These are phyloP conservation scores for Stephanodiscus minutulus DNA, from an alignment of 108 stramenopile species.

Conservation along the genomic window DNA sequence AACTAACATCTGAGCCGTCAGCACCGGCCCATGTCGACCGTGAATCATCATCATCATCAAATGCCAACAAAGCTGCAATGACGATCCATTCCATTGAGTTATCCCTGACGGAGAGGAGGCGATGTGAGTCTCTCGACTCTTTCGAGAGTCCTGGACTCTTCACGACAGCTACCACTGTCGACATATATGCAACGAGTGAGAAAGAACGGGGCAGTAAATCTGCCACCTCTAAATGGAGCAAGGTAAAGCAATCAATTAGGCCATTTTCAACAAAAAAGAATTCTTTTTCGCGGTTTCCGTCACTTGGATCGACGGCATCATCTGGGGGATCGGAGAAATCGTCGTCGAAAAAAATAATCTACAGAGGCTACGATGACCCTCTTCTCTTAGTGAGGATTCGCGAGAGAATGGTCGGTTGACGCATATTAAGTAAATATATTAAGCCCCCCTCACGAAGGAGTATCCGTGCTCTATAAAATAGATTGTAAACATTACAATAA, in stretches of 20 bases:
- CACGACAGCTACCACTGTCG: neutral
- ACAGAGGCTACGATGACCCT: slow-evolving; percentile 10
- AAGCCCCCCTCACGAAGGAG: neutral
- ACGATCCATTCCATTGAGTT: slow-evolving; percentile 7
- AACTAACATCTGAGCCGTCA: slow-evolving; percentile 2
- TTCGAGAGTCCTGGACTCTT: neutral
- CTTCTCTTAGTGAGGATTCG: slow-evolving; percentile 7
- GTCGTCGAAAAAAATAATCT: neutral
- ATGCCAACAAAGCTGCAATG: neutral
- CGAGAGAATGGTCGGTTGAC: slow-evolving; percentile 1
- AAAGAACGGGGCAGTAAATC: neutral
- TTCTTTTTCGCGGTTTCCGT: neutral
- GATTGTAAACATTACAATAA: neutral
- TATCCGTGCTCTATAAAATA: neutral
- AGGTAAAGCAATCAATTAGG: neutral
- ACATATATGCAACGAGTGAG: neutral
- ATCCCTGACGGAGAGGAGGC: neutral
- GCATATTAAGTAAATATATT: neutral
- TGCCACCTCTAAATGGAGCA: neutral
- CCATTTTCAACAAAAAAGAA: slow-evolving; percentile 1
- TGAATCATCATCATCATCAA: neutral
- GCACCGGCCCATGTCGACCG: neutral
- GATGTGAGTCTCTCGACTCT: neutral
- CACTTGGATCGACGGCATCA: neutral
- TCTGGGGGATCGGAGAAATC: neutral